Percentiles rank a stretch among this genome's conserved stretches.
phyloP scores from a whole-genome alignment of 225 moss, liverwort and hornwort species.

The Climacium dendroides region DNA sequence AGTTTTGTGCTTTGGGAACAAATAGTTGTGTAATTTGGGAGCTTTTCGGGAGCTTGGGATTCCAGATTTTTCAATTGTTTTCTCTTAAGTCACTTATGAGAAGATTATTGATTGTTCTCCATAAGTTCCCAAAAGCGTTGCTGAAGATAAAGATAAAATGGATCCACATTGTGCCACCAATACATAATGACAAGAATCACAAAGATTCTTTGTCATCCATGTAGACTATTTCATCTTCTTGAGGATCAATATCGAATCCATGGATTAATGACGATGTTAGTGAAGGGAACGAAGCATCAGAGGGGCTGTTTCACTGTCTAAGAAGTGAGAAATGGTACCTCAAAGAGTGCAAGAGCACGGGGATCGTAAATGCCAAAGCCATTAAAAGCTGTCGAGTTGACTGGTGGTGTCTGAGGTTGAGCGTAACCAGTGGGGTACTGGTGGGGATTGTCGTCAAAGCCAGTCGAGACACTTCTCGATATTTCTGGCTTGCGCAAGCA shows the following conservation, averaged over 20 bases:
- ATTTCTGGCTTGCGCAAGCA: conserved; percentile 86
- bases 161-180: not conserved
- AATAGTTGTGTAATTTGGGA: not conserved
- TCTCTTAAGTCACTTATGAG: not conserved
- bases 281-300: not conserved
- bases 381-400: conserved; percentile 17
- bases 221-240: not conserved
- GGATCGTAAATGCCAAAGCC: conserved; percentile 80
- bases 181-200: not conserved
- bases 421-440: conserved; percentile 20
- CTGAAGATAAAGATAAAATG: not conserved
- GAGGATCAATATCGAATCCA: not conserved
- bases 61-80: not conserved
- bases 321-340: conserved; percentile 26
- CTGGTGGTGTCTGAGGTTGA: conserved; percentile 13
- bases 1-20: not conserved
- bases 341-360: conserved; percentile 71
- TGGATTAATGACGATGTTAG: not conserved
- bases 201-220: not conserved
- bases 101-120: not conserved
- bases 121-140: not conserved
- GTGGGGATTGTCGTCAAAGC: conserved; percentile 33
- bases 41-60: not conserved
- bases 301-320: not conserved
- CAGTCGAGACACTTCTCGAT: not conserved